Conservation (phyloP, 495 filamentous ascomycete genomes). For the Hyphodiscus hymeniophilus region DNA sequence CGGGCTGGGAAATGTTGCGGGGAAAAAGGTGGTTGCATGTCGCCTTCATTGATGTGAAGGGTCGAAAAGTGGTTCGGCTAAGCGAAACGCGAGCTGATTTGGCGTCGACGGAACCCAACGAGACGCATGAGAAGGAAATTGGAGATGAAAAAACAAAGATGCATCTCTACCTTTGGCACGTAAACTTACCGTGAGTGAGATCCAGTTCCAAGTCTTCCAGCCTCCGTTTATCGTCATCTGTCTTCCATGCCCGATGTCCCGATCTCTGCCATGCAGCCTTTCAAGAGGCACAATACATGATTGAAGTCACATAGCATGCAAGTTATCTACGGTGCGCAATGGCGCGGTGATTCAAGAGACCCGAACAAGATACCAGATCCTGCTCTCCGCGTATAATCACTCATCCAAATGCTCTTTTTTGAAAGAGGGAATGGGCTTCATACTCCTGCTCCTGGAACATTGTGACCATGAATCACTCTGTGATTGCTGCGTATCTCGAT, state of each 20-base stretch:
- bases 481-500: too few species aligned
- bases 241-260: background rate
- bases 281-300: background rate
- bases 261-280: background rate
- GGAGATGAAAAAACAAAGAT: slow-evolving; percentile 1
- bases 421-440: too few species aligned
- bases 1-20: slow-evolving; percentile 18
- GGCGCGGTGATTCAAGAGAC: slow-evolving; percentile 3
- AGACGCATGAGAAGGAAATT: background rate
- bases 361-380: background rate
- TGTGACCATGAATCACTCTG: too few species aligned
- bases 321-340: slow-evolving; percentile 24
- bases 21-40: background rate
- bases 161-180: slow-evolving; percentile 4
- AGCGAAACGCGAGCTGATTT: background rate
- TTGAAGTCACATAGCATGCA: slow-evolving; percentile 22
- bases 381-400: background rate
- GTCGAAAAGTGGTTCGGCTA: background rate
- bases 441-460: too few species aligned
- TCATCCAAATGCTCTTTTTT: too few species aligned
- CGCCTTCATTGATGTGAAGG: background rate
- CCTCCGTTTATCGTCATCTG: background rate
- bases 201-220: background rate
- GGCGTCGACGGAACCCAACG: background rate
- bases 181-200: slow-evolving; percentile 7